Conservation (phyloP, 2,329 filamentous ascomycete genomes). For the Nothopassalora personata region DNA sequence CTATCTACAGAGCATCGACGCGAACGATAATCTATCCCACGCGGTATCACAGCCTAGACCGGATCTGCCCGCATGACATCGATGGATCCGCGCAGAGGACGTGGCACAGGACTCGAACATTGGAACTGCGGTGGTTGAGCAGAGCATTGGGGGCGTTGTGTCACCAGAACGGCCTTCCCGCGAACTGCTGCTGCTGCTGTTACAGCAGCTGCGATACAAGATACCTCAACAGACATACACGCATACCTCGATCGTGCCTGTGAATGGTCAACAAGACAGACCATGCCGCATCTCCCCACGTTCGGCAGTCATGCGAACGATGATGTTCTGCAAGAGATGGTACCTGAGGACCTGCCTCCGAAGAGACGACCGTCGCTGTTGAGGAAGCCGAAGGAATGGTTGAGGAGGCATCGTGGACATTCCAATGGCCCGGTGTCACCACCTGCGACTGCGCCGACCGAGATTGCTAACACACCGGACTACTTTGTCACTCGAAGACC, state of each 20-base stretch:
- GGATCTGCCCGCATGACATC: constrained; percentile 5
- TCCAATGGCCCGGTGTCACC: constrained; percentile 3
- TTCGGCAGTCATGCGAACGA: constrained; percentile 23
- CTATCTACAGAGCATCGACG: not conserved
- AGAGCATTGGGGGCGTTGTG: not conserved
- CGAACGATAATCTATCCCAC: not conserved
- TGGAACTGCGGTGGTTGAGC: not conserved
- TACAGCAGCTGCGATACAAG: constrained; percentile 8
- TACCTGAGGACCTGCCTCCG: constrained; percentile 18
- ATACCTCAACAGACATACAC: not conserved
- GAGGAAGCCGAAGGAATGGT: constrained; percentile 19
- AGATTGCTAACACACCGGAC: constrained; percentile 27
- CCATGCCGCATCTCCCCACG: constrained; percentile 31
- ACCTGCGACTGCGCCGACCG: constrained; percentile 20
- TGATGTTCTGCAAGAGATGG: constrained; percentile 21
- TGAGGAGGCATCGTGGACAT: constrained; percentile 29
- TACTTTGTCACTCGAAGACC: constrained; percentile 18
- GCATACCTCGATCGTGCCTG: not conserved
- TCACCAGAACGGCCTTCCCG: not conserved
- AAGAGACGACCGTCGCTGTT: constrained; percentile 18
- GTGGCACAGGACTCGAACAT: constrained; percentile 1
- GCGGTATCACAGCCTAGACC: not conserved
- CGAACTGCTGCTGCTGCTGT: not conserved
- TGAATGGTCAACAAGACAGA: constrained; percentile 9
- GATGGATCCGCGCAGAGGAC: not conserved